Evolutionary conservation across 2,329 filamentous ascomycete genomes (phyloP), one percentile per base, ranked within the genome.

Genomic region (Pseudocercospora macadamiae): DNA sequence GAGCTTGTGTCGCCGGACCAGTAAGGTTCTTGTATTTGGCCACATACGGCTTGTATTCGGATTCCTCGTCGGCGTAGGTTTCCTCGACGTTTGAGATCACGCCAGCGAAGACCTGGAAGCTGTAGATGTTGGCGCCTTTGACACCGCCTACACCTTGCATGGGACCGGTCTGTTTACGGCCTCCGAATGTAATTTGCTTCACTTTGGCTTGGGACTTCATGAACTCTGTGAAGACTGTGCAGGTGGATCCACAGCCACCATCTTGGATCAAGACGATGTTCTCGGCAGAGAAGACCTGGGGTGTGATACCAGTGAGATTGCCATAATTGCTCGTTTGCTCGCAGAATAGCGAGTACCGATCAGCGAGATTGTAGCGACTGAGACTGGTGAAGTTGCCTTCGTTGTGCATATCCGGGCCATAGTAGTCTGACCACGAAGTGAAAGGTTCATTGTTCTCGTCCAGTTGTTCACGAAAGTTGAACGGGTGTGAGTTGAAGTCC

Each of bases 211-310:
- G 72, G 47, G 73, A 72, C 23, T 75, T 75, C 64, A 79, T 73
- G 18, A 78, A 68, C 54, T 79, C 76, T 23, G 71, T 64, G 53
- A 74, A 75, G 42, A 78, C 71, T 49, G 75, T 72, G 61, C 77
- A 79, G 7, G 76, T 76, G 1, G 75, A 77, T 2, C 73, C 74
- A 65, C 77, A 79, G 66, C 70, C 68, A 51, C 76, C 76, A 59
- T 79, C 77, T 62, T 74, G 70, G 2, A 79, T 63, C 26, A 78
- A 72, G 28, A 78, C 68, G 55, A 79, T 76, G 61, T 78, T 70
- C 28, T 74, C 64, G 1, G 74, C 65, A 26, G 67, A 55, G 61
- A 77, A 79, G 1, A 73, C 72, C 57, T 74, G 71, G 2, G 73
- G 68, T 12, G 68, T 71, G 5, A 52, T 55, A 3, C 70, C 71